Conservation (phyloP, 2,329 filamentous ascomycete species). For the Fusarium sp. region DNA sequence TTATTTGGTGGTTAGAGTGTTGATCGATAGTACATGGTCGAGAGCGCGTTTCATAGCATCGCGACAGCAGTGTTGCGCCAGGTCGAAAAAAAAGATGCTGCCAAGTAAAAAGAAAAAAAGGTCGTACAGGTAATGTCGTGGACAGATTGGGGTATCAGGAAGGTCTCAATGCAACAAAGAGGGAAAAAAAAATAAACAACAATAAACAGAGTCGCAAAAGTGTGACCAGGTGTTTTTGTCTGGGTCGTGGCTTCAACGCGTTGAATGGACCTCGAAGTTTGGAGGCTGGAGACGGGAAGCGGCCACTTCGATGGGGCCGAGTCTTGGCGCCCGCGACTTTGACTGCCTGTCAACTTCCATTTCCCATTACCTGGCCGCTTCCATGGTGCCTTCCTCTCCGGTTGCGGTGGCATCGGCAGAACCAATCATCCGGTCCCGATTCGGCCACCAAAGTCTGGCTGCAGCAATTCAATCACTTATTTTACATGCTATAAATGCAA, state of each 20-base stretch:
- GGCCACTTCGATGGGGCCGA: conserved; percentile 10
- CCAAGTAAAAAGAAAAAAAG: background rate
- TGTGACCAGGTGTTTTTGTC: conserved; percentile 37
- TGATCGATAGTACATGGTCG: conserved; percentile 33
- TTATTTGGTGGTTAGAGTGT: conserved; percentile 22
- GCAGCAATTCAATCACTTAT: background rate
- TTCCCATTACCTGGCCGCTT: background rate
- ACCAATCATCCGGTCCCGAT: conserved; percentile 7
- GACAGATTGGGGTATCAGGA: conserved; percentile 6
- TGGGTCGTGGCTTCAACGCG: conserved; percentile 27
- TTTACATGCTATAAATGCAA: background rate
- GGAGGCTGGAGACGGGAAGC: conserved; percentile 3
- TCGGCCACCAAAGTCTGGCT: background rate
- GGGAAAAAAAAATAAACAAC: conserved; percentile 23
- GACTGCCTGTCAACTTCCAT: conserved; percentile 3
- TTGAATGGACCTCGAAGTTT: conserved; percentile 18
- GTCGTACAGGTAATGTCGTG: conserved; percentile 8
- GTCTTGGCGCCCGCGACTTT: conserved; percentile 8
- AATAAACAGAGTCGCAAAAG: conserved; percentile 26
- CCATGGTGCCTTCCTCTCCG: background rate
- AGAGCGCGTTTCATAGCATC: conserved; percentile 40
- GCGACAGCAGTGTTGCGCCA: conserved; percentile 13
- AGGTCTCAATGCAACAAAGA: conserved; percentile 9
- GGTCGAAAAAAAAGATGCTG: conserved; percentile 1
- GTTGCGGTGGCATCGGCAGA: background rate